phyloP scores from a whole-genome alignment of 2,329 filamentous ascomycete species.

The Colletotrichum paranaense region DNA sequence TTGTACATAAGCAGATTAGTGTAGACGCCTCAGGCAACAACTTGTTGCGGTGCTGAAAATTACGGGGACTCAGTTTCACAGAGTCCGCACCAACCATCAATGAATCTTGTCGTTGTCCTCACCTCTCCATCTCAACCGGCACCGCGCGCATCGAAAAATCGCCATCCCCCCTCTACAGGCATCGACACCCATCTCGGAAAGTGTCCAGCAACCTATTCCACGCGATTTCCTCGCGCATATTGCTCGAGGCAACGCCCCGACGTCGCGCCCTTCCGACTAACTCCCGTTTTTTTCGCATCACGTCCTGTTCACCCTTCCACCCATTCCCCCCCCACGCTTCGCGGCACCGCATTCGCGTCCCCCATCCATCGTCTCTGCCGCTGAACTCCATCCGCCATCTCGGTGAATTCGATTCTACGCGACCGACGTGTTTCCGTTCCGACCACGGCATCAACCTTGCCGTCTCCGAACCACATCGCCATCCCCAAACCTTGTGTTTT shows the following conservation, averaged over 20 bases:
- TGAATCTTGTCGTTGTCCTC: slow-evolving; percentile 64
- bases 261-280: slow-evolving; percentile 49
- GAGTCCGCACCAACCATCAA: slow-evolving; percentile 58
- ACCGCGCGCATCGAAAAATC: slow-evolving; percentile 71
- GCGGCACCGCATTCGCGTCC: slow-evolving; percentile 30
- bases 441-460: slow-evolving; percentile 26
- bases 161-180: slow-evolving; percentile 68
- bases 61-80: slow-evolving; percentile 50
- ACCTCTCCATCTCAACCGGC: slow-evolving; percentile 62
- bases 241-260: slow-evolving; percentile 54
- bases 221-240: slow-evolving; percentile 64
- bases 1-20: slow-evolving; percentile 30
- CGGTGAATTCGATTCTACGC: slow-evolving; percentile 28
- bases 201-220: slow-evolving; percentile 63
- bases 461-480: slow-evolving; percentile 24
- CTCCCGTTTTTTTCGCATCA: slow-evolving; percentile 59
- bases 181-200: slow-evolving; percentile 68
- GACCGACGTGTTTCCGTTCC: slow-evolving; percentile 31
- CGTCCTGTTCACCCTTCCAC: slow-evolving; percentile 43
- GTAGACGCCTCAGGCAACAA: slow-evolving; percentile 41
- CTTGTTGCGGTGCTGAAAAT: slow-evolving; percentile 53
- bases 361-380: slow-evolving; percentile 18
- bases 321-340: slow-evolving; percentile 37
- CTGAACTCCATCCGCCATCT: slow-evolving; percentile 35
- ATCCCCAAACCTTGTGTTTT: neutral